A percentile compares a stretch with the other conserved stretches of the same genome.
These are phyloP conservation scores for Penicillium paradoxum DNA, from an alignment of 495 filamentous ascomycete genomes.

Conservation along the genomic window DNA sequence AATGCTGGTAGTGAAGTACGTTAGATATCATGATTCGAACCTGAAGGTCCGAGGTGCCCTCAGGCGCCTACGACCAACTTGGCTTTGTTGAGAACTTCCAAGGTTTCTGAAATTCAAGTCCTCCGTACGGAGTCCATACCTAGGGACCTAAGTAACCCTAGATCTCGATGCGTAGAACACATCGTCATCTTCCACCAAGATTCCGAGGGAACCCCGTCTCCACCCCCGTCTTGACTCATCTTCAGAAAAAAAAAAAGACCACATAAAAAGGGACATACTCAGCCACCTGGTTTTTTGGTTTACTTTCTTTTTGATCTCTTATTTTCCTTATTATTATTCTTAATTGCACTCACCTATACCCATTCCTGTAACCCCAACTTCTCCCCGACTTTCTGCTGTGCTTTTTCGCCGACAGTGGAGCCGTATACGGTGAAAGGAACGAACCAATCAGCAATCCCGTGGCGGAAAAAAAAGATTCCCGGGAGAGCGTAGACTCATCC, in stretches of 20 bases:
- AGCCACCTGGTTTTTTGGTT: no score
- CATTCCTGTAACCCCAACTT: background rate
- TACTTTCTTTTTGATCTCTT: background rate
- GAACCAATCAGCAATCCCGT: constrained; percentile 24
- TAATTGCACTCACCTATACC: constrained; percentile 1
- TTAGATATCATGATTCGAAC: no score
- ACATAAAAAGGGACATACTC: background rate
- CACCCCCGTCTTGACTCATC: constrained; percentile 19
- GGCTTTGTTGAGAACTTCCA: no score
- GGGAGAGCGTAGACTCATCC: constrained; percentile 21
- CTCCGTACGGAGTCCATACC: no score
- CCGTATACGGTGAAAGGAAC: constrained; percentile 23
- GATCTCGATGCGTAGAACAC: no score
- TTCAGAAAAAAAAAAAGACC: constrained; percentile 10
- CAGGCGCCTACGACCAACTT: no score
- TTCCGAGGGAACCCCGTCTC: background rate
- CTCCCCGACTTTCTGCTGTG: constrained; percentile 1
- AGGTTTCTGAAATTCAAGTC: no score
- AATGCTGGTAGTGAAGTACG: no score
- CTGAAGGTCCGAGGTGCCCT: no score
- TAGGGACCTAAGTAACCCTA: no score
- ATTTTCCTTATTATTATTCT: background rate
- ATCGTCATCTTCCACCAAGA: background rate
- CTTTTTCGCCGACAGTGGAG: constrained; percentile 17
- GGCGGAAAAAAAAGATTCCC: constrained; percentile 28